phyloP scores from a whole-genome alignment of 2,329 filamentous ascomycete genomes.

The Aspergillus transmontanensis region DNA sequence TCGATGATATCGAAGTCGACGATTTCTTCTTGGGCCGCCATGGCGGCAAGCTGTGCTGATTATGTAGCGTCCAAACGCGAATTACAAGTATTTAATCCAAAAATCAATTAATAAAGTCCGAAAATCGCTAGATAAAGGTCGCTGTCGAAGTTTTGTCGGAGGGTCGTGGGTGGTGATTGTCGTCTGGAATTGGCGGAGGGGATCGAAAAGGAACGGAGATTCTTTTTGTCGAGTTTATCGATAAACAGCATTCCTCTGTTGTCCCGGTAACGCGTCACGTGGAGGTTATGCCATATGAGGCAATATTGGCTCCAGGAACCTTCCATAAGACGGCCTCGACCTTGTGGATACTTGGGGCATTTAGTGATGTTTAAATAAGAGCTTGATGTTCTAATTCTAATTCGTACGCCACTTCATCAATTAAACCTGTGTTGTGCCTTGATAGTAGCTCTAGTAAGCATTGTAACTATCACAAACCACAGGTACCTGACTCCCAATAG shows the following conservation, averaged over 20 bases:
- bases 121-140: not conserved
- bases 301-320: conserved; percentile 13
- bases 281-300: conserved; percentile 13
- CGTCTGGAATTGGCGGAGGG: not conserved
- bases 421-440: not conserved
- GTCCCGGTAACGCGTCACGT: conserved; percentile 36
- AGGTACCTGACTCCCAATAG: not conserved
- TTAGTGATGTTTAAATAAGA: not conserved
- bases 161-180: conserved; percentile 4
- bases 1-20: conserved; percentile 87
- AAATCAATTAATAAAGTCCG: not conserved
- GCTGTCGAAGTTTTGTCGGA: conserved; percentile 4
- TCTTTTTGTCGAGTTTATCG: conserved; percentile 32
- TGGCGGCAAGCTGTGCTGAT: conserved; percentile 53
- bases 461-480: not conserved
- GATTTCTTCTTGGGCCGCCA: conserved; percentile 47
- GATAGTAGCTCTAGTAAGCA: not conserved
- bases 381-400: not conserved
- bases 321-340: not conserved
- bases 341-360: not conserved
- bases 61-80: conserved; percentile 1
- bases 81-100: not conserved
- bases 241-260: conserved; percentile 41
- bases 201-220: conserved; percentile 6
- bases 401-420: not conserved